These are phyloP conservation scores for Alternaria brassicicola DNA, from an alignment of 2,329 filamentous ascomycete genomes.

Conservation along the genomic window DNA sequence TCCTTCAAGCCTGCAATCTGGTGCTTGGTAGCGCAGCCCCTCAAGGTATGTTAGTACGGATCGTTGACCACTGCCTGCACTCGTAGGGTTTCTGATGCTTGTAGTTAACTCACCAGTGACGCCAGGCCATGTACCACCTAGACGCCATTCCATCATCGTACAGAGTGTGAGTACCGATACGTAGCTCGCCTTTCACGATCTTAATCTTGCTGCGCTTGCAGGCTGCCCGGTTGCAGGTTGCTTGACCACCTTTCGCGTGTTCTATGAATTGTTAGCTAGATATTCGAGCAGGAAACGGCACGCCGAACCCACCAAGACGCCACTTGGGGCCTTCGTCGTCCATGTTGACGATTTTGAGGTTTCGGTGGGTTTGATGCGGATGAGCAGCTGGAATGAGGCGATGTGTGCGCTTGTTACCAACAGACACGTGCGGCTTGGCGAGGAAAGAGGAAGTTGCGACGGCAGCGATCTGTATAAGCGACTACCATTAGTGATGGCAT, in stretches of 20 bases:
- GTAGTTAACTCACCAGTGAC: slow-evolving; percentile 73
- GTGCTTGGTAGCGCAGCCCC: slow-evolving; percentile 85
- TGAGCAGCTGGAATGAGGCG: no score
- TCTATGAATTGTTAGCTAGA: slow-evolving; percentile 5
- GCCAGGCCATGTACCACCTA: slow-evolving; percentile 68
- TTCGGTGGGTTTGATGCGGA: background rate
- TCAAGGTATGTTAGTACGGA: slow-evolving; percentile 44
- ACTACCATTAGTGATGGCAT: no score
- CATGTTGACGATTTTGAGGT: background rate
- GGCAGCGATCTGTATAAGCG: no score
- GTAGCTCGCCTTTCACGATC: slow-evolving; percentile 77
- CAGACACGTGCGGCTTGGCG: background rate
- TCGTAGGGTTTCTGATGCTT: background rate
- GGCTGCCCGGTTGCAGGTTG: slow-evolving; percentile 67
- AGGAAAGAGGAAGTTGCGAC: slow-evolving; percentile 5
- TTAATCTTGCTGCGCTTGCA: slow-evolving; percentile 68
- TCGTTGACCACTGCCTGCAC: no score
- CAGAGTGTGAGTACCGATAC: slow-evolving; percentile 68
- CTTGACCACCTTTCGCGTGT: slow-evolving; percentile 11
- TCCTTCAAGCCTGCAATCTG: slow-evolving; percentile 70
- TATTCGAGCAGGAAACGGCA: background rate
- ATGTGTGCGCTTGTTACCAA: background rate
- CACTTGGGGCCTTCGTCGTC: slow-evolving; percentile 20
- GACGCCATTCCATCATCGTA: slow-evolving; percentile 64
- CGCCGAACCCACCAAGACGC: slow-evolving; percentile 13